phyloP scores from a whole-genome alignment of 495 filamentous ascomycete genomes.

The Xylona heveae region DNA sequence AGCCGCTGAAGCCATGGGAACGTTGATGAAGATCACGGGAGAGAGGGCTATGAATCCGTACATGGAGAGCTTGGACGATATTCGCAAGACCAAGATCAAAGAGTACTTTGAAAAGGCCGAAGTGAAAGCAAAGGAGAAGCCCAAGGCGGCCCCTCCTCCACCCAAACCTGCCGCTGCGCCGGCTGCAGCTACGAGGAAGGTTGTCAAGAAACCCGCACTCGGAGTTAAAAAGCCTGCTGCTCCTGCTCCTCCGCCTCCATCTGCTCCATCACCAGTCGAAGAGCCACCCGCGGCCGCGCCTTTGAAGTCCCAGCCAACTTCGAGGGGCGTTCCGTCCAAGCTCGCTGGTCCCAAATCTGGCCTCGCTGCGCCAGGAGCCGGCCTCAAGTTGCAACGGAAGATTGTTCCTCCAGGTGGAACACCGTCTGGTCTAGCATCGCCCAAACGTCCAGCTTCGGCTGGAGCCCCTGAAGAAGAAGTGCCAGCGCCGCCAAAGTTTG shows the following conservation, averaged over 20 bases:
- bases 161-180: slow-evolving; percentile 11
- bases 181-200: slow-evolving; percentile 23
- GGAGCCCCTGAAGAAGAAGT: slow-evolving; percentile 35
- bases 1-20: slow-evolving; percentile 80
- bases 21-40: slow-evolving; percentile 96
- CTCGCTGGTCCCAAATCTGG: slow-evolving; percentile 43
- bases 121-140: slow-evolving; percentile 93
- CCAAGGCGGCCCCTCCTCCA: slow-evolving; percentile 57
- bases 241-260: slow-evolving; percentile 28
- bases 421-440: slow-evolving; percentile 31
- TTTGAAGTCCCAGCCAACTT: slow-evolving; percentile 33
- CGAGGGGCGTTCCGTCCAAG: slow-evolving; percentile 37
- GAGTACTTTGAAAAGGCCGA: slow-evolving; percentile 83
- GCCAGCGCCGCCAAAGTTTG: slow-evolving; percentile 37
- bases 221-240: slow-evolving; percentile 32
- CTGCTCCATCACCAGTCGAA: slow-evolving; percentile 30
- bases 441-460: slow-evolving; percentile 31
- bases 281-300: slow-evolving; percentile 24
- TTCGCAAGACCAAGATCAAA: slow-evolving; percentile 88
- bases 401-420: slow-evolving; percentile 32
- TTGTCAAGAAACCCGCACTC: slow-evolving; percentile 29
- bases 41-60: slow-evolving; percentile 92
- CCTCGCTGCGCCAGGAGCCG: slow-evolving; percentile 33
- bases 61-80: slow-evolving; percentile 89
- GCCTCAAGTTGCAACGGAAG: slow-evolving; percentile 48